phyloP scores from a whole-genome alignment of 2,329 filamentous ascomycete genomes.

The Colletotrichum shisoi region DNA sequence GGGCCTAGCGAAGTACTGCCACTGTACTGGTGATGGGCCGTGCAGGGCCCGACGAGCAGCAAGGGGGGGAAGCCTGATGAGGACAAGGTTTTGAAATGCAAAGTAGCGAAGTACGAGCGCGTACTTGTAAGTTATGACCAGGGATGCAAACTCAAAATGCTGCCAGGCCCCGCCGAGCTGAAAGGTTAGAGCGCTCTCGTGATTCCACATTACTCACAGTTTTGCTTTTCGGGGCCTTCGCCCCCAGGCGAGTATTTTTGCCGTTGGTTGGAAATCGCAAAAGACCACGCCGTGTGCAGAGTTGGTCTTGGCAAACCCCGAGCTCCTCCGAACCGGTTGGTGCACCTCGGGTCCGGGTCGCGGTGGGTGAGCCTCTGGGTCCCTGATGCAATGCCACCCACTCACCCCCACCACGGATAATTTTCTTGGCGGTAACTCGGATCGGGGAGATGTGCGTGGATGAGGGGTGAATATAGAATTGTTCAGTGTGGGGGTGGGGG shows the following conservation, averaged over 20 bases:
- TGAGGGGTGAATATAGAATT: constrained; percentile 20
- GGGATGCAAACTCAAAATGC: constrained; percentile 35
- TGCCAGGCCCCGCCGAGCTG: constrained; percentile 13
- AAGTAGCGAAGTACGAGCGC: constrained; percentile 11
- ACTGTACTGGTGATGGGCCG: constrained; percentile 18
- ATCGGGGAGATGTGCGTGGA: constrained; percentile 18
- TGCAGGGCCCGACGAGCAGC: constrained; percentile 28
- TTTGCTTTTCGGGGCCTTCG: constrained; percentile 16
- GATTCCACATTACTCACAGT: constrained; percentile 17
- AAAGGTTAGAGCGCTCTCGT: constrained; percentile 21
- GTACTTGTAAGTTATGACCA: constrained; percentile 2
- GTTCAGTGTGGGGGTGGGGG: constrained; percentile 17
- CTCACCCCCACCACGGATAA: constrained; percentile 33
- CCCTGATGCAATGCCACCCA: constrained; percentile 23
- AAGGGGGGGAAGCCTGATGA: constrained; percentile 13
- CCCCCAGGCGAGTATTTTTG: constrained; percentile 3
- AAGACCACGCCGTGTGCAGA: constrained; percentile 19
- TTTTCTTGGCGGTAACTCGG: constrained; percentile 31
- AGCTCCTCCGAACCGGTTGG: constrained; percentile 27
- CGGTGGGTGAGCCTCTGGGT: constrained; percentile 12
- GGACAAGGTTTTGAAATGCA: constrained; percentile 30
- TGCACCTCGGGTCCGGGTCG: constrained; percentile 30
- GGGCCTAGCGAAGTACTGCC: constrained; percentile 14
- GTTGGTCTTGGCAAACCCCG: constrained; percentile 21
- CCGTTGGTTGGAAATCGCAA: constrained; percentile 13